phyloP scores from a whole-genome alignment of 306 rosid genomes.

The Fagus crenata region DNA sequence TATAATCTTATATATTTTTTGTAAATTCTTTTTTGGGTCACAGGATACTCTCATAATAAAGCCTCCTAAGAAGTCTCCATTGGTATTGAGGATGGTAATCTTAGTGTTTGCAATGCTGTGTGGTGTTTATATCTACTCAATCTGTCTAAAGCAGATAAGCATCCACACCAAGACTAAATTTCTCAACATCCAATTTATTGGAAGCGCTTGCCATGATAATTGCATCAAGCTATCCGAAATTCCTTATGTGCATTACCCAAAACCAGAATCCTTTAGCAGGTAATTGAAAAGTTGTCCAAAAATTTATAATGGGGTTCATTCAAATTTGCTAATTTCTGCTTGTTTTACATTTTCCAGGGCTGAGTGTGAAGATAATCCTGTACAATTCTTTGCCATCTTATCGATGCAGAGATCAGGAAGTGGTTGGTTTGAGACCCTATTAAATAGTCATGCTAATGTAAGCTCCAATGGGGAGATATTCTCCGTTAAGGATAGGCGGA shows the following conservation, averaged over 20 bases:
- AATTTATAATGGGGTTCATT: conserved; percentile 13
- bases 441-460: conserved; percentile 77
- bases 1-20: conserved; percentile 7
- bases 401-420: conserved; percentile 97
- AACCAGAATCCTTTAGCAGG: conserved; percentile 85
- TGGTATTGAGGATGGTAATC: conserved; percentile 59
- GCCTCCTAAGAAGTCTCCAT: conserved; percentile 75
- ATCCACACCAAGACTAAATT: conserved; percentile 47
- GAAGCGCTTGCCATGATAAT: conserved; percentile 36
- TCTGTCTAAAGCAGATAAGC: conserved; percentile 71
- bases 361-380: conserved; percentile 80
- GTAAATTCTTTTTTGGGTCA: conserved; percentile 17
- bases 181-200: conserved; percentile 45
- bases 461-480: conserved; percentile 94
- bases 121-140: conserved; percentile 65
- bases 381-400: conserved; percentile 70
- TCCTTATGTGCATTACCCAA: conserved; percentile 64
- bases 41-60: conserved; percentile 71
- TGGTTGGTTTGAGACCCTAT: conserved; percentile 94
- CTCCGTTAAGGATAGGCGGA: conserved; percentile 66
- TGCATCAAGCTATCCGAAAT: conserved; percentile 30
- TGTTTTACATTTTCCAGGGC: conserved; percentile 50
- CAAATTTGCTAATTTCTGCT: conserved; percentile 12
- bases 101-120: conserved; percentile 65
- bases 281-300: conserved; percentile 32